Conservation (phyloP, 306 rosid genomes). For the Pueraria montana region DNA sequence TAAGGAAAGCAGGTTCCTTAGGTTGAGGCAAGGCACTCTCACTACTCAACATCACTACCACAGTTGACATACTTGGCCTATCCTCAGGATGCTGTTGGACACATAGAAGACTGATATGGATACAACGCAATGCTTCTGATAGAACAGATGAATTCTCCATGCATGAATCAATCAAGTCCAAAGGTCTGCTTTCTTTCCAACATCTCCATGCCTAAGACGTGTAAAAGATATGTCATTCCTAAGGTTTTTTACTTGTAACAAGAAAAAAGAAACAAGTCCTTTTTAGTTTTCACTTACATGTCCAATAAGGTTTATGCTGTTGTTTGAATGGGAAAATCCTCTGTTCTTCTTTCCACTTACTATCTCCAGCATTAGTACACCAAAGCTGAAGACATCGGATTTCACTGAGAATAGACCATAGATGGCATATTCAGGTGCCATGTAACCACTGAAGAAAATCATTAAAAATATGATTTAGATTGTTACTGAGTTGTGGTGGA, state of each 20-base stretch:
- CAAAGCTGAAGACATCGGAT: slow-evolving; percentile 53
- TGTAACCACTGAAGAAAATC: slow-evolving; percentile 44
- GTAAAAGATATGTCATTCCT: background rate
- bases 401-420: slow-evolving; percentile 48
- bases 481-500: background rate
- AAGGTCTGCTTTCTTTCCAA: slow-evolving; percentile 47
- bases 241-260: background rate
- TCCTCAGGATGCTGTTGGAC: slow-evolving; percentile 63
- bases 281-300: slow-evolving; percentile 46
- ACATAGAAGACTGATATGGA: slow-evolving; percentile 69
- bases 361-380: slow-evolving; percentile 46
- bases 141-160: slow-evolving; percentile 37
- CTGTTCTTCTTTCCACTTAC: slow-evolving; percentile 51
- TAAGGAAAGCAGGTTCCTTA: slow-evolving; percentile 55
- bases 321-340: slow-evolving; percentile 42
- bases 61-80: slow-evolving; percentile 68
- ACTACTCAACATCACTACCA: slow-evolving; percentile 64
- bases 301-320: slow-evolving; percentile 41
- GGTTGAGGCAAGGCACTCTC: slow-evolving; percentile 59
- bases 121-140: slow-evolving; percentile 49
- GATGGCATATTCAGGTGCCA: slow-evolving; percentile 54
- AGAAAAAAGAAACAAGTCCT: background rate
- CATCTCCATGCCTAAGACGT: slow-evolving; percentile 48
- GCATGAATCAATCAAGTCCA: slow-evolving; percentile 56
- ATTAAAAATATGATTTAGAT: background rate